Conservation (phyloP, 2,329 filamentous ascomycete genomes). For the Cladophialophora exuberans region DNA sequence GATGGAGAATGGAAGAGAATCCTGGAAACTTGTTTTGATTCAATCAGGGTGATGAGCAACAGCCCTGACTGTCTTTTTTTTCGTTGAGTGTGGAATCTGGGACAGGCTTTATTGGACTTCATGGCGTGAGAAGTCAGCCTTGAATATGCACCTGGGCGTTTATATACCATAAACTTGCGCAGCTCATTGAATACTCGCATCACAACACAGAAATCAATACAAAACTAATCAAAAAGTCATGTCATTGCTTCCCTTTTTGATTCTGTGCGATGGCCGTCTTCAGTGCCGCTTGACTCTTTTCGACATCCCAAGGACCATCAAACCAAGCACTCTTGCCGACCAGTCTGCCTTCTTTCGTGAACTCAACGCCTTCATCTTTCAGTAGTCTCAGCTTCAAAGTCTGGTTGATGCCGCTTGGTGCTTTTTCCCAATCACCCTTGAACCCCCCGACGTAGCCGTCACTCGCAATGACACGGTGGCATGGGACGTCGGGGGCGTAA, state of each 20-base stretch:
- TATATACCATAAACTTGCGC: conserved; percentile 24
- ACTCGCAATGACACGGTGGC: conserved; percentile 40
- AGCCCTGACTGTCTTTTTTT: conserved; percentile 16
- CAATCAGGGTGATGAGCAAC: not conserved
- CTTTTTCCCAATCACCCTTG: conserved; percentile 53
- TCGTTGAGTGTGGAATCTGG: conserved; percentile 7
- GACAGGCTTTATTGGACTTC: conserved; percentile 5
- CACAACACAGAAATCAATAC: conserved; percentile 4
- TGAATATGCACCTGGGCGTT: conserved; percentile 20
- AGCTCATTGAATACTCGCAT: conserved; percentile 3
- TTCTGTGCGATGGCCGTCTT: conserved; percentile 1
- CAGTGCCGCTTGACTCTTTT: not conserved
- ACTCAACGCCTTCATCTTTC: conserved; percentile 41
- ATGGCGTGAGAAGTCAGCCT: conserved; percentile 12
- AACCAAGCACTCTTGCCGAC: conserved; percentile 26
- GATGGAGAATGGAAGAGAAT: not conserved
- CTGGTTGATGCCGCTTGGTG: conserved; percentile 49
- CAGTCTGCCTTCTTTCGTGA: conserved; percentile 36
- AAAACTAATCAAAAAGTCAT: conserved; percentile 8
- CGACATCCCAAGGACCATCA: conserved; percentile 25
- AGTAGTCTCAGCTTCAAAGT: conserved; percentile 42
- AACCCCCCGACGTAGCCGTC: conserved; percentile 49
- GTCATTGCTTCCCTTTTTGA: not conserved
- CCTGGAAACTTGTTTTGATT: not conserved
- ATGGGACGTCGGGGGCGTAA: conserved; percentile 48